A percentile compares a stretch with the other conserved stretches of the same genome.
phyloP scores from a whole-genome alignment of 2,329 filamentous ascomycete genomes.

The Hypomyces rosellus region DNA sequence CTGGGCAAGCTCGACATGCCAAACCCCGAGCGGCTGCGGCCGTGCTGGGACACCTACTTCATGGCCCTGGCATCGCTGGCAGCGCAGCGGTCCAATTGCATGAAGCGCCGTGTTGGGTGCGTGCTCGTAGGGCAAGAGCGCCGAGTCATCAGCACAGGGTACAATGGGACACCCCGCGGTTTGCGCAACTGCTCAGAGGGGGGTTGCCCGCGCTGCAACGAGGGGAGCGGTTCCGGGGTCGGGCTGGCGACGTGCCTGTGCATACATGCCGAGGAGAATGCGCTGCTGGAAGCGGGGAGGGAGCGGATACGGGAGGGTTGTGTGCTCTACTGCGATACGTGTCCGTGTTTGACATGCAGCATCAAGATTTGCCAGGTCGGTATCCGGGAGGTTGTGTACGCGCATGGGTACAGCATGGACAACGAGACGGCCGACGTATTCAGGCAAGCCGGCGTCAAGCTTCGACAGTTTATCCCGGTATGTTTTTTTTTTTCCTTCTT shows the following conservation, averaged over 20 bases:
- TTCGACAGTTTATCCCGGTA: constrained; percentile 85
- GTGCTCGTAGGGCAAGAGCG: constrained; percentile 76
- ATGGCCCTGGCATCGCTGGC: constrained; percentile 94
- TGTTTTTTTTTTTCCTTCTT: constrained; percentile 25
- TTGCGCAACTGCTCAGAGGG: constrained; percentile 88
- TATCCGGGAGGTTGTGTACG: constrained; percentile 92
- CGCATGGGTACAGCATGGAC: constrained; percentile 92
- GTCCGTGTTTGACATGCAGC: constrained; percentile 93
- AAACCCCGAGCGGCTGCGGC: constrained; percentile 72
- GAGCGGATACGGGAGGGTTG: constrained; percentile 79
- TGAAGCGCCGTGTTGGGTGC: constrained; percentile 94
- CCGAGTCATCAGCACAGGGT: constrained; percentile 88
- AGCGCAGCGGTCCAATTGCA: constrained; percentile 88
- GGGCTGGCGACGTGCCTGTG: constrained; percentile 84
- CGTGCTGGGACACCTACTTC: constrained; percentile 95
- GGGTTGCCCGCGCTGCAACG: constrained; percentile 84
- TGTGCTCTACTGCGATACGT: constrained; percentile 91
- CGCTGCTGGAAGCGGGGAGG: constrained; percentile 84
- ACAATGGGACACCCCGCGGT: constrained; percentile 93
- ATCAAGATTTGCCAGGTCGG: constrained; percentile 98
- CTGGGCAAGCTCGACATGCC: constrained; percentile 70
- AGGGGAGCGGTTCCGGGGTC: constrained; percentile 60
- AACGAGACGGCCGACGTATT: constrained; percentile 76
- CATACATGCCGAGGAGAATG: constrained; percentile 98
- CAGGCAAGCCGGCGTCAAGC: constrained; percentile 69